These are phyloP conservation scores for Sinapis alba DNA, from an alignment of 441 rosid species.

Conservation along the genomic window DNA sequence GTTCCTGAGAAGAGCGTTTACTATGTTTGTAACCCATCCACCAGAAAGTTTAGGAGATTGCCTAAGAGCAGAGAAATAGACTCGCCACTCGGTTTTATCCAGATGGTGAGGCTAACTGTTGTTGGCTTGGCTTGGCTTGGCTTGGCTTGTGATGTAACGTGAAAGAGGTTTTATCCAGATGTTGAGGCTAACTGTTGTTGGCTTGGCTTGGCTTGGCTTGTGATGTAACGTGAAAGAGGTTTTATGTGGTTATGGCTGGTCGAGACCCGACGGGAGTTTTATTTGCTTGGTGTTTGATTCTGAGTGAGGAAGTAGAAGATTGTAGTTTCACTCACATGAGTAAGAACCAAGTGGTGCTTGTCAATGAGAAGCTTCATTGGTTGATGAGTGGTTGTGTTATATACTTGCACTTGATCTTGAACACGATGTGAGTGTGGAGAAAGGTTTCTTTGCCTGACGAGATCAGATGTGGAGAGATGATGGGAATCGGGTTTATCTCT, in stretches of 20 bases:
- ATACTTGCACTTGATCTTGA: constrained; percentile 70
- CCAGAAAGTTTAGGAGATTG: constrained; percentile 62
- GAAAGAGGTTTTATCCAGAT: constrained; percentile 63
- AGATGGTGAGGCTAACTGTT: constrained; percentile 70
- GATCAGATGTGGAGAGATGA: constrained; percentile 50
- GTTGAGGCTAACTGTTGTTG: constrained; percentile 79
- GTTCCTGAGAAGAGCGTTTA: constrained; percentile 74
- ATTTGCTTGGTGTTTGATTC: constrained; percentile 80
- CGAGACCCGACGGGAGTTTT: constrained; percentile 77
- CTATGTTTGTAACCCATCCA: constrained; percentile 82
- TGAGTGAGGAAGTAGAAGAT: constrained; percentile 74
- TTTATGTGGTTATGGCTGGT: constrained; percentile 74
- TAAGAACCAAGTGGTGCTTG: constrained; percentile 75
- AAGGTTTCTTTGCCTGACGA: constrained; percentile 71
- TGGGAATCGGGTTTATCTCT: constrained; percentile 58
- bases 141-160: constrained; percentile 49
- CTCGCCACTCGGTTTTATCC: constrained; percentile 76
- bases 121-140: constrained; percentile 88
- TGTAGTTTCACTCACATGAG: constrained; percentile 71
- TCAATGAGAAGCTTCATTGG: constrained; percentile 77
- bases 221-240: constrained; percentile 48
- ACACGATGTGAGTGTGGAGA: constrained; percentile 61
- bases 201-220: no score
- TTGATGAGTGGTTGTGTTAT: constrained; percentile 58
- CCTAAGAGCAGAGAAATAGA: constrained; percentile 68